Base-by-base conservation (phyloP, 495 filamentous ascomycete genomes). In the Parmelia sp. region DNA sequence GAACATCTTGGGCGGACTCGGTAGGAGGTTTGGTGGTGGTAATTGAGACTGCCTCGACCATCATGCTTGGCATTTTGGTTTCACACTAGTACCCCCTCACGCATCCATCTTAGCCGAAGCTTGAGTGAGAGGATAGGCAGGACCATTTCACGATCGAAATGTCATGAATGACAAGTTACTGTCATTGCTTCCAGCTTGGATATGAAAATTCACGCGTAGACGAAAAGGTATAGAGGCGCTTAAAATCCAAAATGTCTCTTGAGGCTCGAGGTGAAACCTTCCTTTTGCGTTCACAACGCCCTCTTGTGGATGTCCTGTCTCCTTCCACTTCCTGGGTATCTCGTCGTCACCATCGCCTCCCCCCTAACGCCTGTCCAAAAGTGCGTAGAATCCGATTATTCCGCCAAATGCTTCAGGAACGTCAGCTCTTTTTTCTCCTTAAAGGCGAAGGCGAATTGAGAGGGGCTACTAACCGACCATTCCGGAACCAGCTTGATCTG, bases 401-500 rank as follows among this genome's bases (percentile, higher is more conserved):
- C 80, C 21, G 79, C 78, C 62, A 82, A 70, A 69, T 82, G 79
- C 80, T 82, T 45, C 21, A 25, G 29, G 12, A 27, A 35, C 12
- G 19, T 65, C 25, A 65, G 58, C 21, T n/a, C 23, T 17, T 19
- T 2, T 15, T 31, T 33, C 57, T n/a, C n/a, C n/a, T n/a, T n/a
- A n/a, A n/a, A n/a, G n/a, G 23, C 6, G 14, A 25, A 14, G 35
- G 36, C 17, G 17, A 15, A 25, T 44, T 4, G 35, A 21, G 35
- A 27, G 31, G 21, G 27, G 25, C 10, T 31, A 86, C 84, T 74
- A 71, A 87, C 84, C 81, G 89, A 92, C 94, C 95, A 98, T 81
- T 98, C 94, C 14, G 94, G 94, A 61, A 97, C 91, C 64, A 89
- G 87, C 70, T 88, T 88, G 70, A 98, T 89, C 79, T 96, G 92